A percentile compares a stretch with the other conserved stretches of the same genome.
Conservation (phyloP, 2,329 filamentous ascomycete genomes). For the Claviceps paspali region DNA sequence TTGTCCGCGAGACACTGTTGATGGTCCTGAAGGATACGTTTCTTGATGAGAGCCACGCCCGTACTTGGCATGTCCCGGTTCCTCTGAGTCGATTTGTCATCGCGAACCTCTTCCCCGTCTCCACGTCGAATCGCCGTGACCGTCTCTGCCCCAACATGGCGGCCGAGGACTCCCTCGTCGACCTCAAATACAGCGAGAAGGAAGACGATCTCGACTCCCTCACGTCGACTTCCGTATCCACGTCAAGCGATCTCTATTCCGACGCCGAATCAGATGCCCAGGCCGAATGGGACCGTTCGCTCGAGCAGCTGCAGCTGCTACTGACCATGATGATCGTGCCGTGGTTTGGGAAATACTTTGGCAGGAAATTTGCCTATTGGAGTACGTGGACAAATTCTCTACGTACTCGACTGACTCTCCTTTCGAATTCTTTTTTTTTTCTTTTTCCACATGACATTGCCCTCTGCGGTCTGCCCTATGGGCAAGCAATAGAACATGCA, state of each 20-base stretch:
- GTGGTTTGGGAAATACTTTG: constrained; percentile 88
- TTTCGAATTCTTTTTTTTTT: too few relatives aligned
- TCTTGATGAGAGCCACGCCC: not conserved
- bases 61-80: not conserved
- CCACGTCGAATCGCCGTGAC: not conserved
- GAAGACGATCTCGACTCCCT: constrained; percentile 46
- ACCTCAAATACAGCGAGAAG: constrained; percentile 36
- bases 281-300: constrained; percentile 82
- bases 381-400: too few relatives aligned
- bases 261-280: constrained; percentile 72
- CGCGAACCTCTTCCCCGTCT: not conserved
- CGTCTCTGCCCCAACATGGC: constrained; percentile 11
- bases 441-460: too few relatives aligned
- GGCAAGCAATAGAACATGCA: too few relatives aligned
- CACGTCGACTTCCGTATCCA: constrained; percentile 29
- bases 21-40: too few relatives aligned
- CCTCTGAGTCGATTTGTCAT: not conserved
- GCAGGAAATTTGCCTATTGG: constrained; percentile 91
- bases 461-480: too few relatives aligned
- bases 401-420: too few relatives aligned
- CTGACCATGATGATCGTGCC: constrained; percentile 90
- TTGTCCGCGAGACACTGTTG: not conserved
- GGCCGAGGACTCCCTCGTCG: constrained; percentile 30
- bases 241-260: constrained; percentile 39
- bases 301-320: constrained; percentile 86